Evolutionary conservation across 2,329 filamentous ascomycete genomes (phyloP), one percentile per base, ranked within the genome.

Genomic region (Colletotrichum endophyticum): DNA sequence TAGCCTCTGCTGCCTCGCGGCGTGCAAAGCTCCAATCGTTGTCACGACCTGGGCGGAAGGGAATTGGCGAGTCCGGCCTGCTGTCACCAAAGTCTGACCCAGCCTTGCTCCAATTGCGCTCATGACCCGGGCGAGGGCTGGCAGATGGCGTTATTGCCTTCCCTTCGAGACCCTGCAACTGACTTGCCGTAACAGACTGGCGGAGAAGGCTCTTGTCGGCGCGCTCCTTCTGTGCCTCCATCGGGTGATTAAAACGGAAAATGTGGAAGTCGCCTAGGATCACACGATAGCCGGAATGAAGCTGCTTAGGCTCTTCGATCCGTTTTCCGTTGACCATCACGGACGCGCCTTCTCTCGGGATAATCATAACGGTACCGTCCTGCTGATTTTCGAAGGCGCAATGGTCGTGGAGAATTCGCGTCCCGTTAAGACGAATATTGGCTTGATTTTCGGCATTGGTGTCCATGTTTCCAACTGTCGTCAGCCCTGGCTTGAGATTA

Each of bases 231-330:
- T 95, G 93, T 34, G 97, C 97, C 86, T 99, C 97, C 89, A 98
- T 94, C 1, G 97, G 97, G 83, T 99, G 96, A 81, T 99, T 99
- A 88, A 99, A 99, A 73, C 97, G 91, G 86, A 99, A 99, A 77
- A 99, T 99, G 84, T 99, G 97, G 81, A 99, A 99, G 84, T 99
- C 97, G 56, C 97, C 97, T 12, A 99, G 89, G 78, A 99, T 99
- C 70, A 99, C 95, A 77, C 97, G 94, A 83, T 96, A 98, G 8
- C 97, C 97, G 81, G 96, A 98, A 82, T 96, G 94, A 59, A 99
- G 89, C 79, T 96, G 92, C 79, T 94, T 96, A 2, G 96, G 93
- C 81, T 96, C 96, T 70, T 96, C 92, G 70, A 99, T 95, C 22
- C 96, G 94, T 79, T 96, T 92, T 74, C 97, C 97, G 81, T 99